Base-by-base conservation (phyloP, 352 stramenopile genomes). In the Pythium angustatum region DNA sequence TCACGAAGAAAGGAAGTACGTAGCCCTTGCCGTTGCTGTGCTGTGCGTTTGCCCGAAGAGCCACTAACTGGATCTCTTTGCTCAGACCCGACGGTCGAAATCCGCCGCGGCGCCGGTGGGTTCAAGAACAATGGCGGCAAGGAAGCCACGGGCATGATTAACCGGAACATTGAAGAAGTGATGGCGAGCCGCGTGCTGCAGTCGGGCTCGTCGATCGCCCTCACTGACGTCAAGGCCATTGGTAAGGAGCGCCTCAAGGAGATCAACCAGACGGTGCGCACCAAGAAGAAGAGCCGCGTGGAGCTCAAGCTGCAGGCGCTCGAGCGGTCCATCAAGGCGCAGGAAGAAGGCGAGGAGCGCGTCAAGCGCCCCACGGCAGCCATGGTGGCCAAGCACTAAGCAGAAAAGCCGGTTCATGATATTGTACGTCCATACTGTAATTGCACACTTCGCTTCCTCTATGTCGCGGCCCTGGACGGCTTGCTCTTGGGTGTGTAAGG, bases 1-100 rank as follows among this genome's bases (percentile, higher is more conserved):
- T 90, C 73, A 92, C 82, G 58, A 91, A 92, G 74, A 91, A 91
- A 86, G 85, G 85, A 28, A 94, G 85, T 94, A 79, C 75, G 81
- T 91, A 19, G 44, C 54, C 24, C 11, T 26, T 51, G 34, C 28
- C 5, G 31, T 44, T 7, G 41, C n/a, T 36, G 19, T 11, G 17
- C 12, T 41, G 11, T 10, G 34, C 11, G 11, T 14, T 38, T 14
- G 33, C 8, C 7, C 33, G 33, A 14, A 38, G 33, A 7, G 33
- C 14, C 14, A 14, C 38, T 12, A 45, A 14, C 38, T 9, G 10
- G 11, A 38, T 41, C 15, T 51, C 36, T 7, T 21, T 28, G 2
- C n/a, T 31, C 51, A 94, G 85, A 94, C 72, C 83, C 86, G 19
- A 94, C 86, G 53, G 86, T 78, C 5, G 86, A 94, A 68, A 80